These are phyloP conservation scores for Penicillium cosmopolitanum DNA, from an alignment of 495 filamentous ascomycete genomes.

Conservation along the genomic window DNA sequence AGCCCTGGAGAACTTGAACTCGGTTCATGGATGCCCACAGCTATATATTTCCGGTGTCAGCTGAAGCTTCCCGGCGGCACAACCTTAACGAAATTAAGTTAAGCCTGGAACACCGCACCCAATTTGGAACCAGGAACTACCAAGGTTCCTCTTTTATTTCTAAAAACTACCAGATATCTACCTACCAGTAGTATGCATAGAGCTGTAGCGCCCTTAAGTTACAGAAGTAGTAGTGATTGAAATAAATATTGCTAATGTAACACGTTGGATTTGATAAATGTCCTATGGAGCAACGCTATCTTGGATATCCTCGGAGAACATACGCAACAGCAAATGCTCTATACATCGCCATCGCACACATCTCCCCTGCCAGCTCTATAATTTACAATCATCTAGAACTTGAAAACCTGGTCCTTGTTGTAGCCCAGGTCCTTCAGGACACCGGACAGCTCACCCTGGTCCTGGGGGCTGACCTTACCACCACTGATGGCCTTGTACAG, in stretches of 20 bases:
- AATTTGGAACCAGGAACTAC: too few species aligned
- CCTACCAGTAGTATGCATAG: too few species aligned
- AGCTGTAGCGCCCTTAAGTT: too few species aligned
- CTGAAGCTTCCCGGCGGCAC: too few species aligned
- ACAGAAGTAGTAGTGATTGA: too few species aligned
- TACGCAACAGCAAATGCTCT: conserved; percentile 23
- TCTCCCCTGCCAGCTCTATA: conserved; percentile 16
- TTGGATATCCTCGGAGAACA: conserved; percentile 7
- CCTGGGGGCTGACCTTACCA: conserved; percentile 80
- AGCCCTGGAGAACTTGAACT: too few species aligned
- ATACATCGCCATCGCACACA: conserved; percentile 17
- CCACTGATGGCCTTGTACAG: conserved; percentile 94
- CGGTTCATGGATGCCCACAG: too few species aligned
- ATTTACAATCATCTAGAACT: conserved; percentile 69
- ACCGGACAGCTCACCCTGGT: conserved; percentile 90
- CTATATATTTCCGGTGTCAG: too few species aligned
- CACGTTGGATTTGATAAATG: conserved; percentile 1
- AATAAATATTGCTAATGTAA: background rate
- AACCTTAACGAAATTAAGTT: too few species aligned
- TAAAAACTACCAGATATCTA: too few species aligned
- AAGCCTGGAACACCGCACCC: too few species aligned
- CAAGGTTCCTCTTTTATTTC: too few species aligned
- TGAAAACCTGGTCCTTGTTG: conserved; percentile 91
- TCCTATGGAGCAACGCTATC: conserved; percentile 6
- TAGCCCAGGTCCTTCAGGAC: conserved; percentile 90